Evolutionary conservation across 768 basidiomycete genomes (phyloP).

Genomic region (Russula earlei): DNA sequence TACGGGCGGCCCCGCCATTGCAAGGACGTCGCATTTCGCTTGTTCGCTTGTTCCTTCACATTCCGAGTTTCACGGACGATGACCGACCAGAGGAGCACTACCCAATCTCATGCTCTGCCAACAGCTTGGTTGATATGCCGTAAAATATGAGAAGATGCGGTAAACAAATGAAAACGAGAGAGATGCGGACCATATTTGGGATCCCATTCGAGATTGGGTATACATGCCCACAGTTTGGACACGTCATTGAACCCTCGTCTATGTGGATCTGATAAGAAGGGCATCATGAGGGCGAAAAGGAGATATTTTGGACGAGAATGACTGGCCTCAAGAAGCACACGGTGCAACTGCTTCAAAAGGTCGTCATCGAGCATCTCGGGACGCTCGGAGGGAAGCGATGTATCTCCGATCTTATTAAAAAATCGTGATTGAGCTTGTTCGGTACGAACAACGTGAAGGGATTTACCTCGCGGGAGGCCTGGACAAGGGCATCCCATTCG

Average conservation of each 20-base stretch:
- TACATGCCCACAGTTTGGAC: constrained; percentile 82
- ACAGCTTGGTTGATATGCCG: constrained; percentile 49
- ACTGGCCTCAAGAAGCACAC: constrained; percentile 83
- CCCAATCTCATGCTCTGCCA: constrained; percentile 88
- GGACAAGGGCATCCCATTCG: constrained; percentile 84
- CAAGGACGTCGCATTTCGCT: no score
- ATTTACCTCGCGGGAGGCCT: constrained; percentile 65
- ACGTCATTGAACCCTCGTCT: constrained; percentile 87
- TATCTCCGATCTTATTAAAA: constrained; percentile 65
- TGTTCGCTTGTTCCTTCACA: no score
- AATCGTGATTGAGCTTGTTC: neutral
- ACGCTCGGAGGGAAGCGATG: constrained; percentile 62
- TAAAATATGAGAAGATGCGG: constrained; percentile 27
- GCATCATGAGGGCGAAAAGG: neutral
- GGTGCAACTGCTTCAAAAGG: constrained; percentile 74
- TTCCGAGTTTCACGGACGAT: no score
- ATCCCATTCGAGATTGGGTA: constrained; percentile 92
- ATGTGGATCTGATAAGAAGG: constrained; percentile 70
- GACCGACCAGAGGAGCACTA: constrained; percentile 21
- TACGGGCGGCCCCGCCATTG: no score
- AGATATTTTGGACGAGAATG: neutral
- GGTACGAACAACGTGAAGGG: neutral
- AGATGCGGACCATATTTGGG: constrained; percentile 78
- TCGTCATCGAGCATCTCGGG: constrained; percentile 78
- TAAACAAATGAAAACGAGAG: neutral